These are phyloP conservation scores for Calonectria hongkongensis DNA, from an alignment of 2,329 filamentous ascomycete species.

Conservation along the genomic window DNA sequence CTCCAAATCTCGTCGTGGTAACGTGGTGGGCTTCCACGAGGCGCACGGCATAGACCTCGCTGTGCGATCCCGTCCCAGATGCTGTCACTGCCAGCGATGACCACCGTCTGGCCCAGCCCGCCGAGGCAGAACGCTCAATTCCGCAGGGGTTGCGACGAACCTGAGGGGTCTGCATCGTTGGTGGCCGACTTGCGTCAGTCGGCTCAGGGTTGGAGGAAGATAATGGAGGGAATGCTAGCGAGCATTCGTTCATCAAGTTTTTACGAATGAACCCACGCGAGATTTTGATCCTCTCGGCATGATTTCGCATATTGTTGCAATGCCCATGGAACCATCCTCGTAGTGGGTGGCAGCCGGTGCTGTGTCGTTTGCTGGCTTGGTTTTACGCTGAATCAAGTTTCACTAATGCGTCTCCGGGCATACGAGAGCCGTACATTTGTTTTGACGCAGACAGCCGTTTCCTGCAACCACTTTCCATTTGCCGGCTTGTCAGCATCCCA, in stretches of 20 bases:
- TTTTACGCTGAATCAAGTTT: slow-evolving; percentile 34
- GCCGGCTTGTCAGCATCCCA: slow-evolving; percentile 29
- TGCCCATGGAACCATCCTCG: slow-evolving; percentile 14
- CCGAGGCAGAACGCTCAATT: slow-evolving; percentile 32
- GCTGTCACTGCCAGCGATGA: slow-evolving; percentile 44
- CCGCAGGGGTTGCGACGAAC: slow-evolving; percentile 51
- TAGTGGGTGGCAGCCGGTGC: neutral
- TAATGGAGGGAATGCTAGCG: slow-evolving; percentile 7
- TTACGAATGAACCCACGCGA: slow-evolving; percentile 11
- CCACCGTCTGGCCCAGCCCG: slow-evolving; percentile 40
- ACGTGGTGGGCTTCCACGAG: slow-evolving; percentile 31
- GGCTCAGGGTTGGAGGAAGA: neutral
- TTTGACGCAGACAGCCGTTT: slow-evolving; percentile 31
- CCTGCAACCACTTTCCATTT: slow-evolving; percentile 38
- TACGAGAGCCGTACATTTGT: slow-evolving; percentile 20
- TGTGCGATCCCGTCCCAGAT: slow-evolving; percentile 32
- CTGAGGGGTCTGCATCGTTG: slow-evolving; percentile 49
- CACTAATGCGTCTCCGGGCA: slow-evolving; percentile 34
- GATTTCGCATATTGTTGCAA: neutral
- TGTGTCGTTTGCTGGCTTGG: slow-evolving; percentile 27
- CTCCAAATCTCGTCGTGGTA: slow-evolving; percentile 7
- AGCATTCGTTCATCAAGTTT: neutral
- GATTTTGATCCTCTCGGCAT: slow-evolving; percentile 25
- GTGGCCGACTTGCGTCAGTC: slow-evolving; percentile 20
- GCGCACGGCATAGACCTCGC: slow-evolving; percentile 30